phyloP scores from a whole-genome alignment of 1,139 yeast genomes.

The Blastobotrys elegans region DNA sequence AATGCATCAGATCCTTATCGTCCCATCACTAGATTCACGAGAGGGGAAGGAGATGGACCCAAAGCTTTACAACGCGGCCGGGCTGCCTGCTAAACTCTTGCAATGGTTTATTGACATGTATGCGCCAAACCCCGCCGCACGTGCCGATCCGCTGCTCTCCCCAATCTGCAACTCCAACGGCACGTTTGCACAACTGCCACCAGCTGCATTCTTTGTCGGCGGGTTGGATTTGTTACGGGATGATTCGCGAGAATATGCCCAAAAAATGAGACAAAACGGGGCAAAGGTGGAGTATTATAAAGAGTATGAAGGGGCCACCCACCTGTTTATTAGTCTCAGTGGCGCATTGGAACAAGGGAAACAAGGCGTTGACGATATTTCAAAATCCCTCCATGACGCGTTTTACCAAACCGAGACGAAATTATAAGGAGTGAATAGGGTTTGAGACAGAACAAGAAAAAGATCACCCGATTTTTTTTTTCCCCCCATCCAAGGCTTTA shows the following conservation, averaged over 20 bases:
- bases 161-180: constrained; percentile 42
- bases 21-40: constrained; percentile 30
- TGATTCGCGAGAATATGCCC: constrained; percentile 43
- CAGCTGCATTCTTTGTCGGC: constrained; percentile 37
- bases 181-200: constrained; percentile 40
- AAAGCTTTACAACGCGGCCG: constrained; percentile 4
- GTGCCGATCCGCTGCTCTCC: constrained; percentile 41
- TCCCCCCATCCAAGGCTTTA: neutral
- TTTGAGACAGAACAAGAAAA: too few species aligned
- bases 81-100: neutral
- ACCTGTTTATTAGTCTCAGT: neutral
- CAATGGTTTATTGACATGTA: constrained; percentile 9
- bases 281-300: constrained; percentile 4
- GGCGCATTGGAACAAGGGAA: neutral
- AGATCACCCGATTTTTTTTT: neutral
- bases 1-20: constrained; percentile 41
- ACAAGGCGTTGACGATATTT: neutral
- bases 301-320: constrained; percentile 12
- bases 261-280: constrained; percentile 40
- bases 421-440: too few species aligned
- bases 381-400: neutral
- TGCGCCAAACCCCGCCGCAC: constrained; percentile 1
- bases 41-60: neutral
- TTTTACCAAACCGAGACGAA: neutral
- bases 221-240: constrained; percentile 44